phyloP scores from a whole-genome alignment of 306 rosid genomes.

The Myrica gale region DNA sequence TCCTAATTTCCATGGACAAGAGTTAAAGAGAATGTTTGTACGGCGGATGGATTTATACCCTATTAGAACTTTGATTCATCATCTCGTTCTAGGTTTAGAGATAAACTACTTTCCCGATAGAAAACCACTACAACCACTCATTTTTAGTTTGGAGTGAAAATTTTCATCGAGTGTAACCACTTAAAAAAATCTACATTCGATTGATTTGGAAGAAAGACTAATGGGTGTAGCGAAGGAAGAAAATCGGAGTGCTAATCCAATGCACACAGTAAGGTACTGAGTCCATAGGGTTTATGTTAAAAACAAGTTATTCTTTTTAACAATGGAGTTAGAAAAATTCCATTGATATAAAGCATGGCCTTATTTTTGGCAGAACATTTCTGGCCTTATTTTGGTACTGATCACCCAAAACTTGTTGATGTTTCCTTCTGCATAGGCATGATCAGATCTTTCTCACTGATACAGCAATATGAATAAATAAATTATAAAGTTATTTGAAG shows the following conservation, averaged over 20 bases:
- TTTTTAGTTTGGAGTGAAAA: too few species aligned
- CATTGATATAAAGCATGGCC: neutral
- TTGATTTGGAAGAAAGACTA: too few species aligned
- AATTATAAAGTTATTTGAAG: slow-evolving; percentile 5
- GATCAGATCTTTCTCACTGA: neutral
- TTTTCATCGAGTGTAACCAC: too few species aligned
- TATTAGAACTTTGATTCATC: neutral
- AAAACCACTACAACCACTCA: too few species aligned
- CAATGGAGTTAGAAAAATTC: neutral
- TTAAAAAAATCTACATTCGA: too few species aligned
- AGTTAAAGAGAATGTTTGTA: neutral
- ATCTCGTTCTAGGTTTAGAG: too few species aligned
- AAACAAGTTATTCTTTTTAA: neutral
- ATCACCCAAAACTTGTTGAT: slow-evolving; percentile 3
- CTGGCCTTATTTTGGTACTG: neutral
- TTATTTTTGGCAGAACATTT: neutral
- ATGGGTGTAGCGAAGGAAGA: too few species aligned
- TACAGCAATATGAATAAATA: slow-evolving; percentile 2
- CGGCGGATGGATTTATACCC: neutral
- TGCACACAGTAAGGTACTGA: neutral
- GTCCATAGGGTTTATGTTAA: slow-evolving; percentile 8
- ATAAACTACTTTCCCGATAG: too few species aligned
- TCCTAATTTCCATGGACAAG: neutral
- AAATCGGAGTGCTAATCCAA: neutral
- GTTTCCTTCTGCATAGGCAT: neutral